A percentile compares a stretch with the other conserved stretches of the same genome.
Evolutionary conservation across 495 filamentous ascomycete species (phyloP).

Genomic region (Penicillium simplicissimum): DNA sequence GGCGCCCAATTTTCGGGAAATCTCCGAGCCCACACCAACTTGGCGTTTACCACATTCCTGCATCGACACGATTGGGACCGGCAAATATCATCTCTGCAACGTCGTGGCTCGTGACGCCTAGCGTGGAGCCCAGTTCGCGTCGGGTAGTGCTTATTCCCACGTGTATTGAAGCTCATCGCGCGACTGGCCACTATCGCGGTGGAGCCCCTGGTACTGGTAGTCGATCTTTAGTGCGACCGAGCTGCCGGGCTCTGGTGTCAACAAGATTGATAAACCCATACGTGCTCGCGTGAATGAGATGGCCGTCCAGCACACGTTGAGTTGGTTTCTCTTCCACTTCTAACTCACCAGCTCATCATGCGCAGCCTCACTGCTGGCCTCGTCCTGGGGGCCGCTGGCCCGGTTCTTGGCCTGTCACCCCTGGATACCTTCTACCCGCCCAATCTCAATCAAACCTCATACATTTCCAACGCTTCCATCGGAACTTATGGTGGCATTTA

Average conservation of each 20-base stretch:
- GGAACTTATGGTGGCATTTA: constrained; percentile 46
- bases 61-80: not conserved
- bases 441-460: constrained; percentile 38
- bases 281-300: not conserved
- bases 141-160: constrained; percentile 15
- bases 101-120: not conserved
- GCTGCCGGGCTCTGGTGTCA: constrained; percentile 2
- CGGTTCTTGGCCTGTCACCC: constrained; percentile 19
- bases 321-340: not conserved
- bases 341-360: constrained; percentile 13
- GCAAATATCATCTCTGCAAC: not conserved
- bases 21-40: not conserved
- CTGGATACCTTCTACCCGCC: constrained; percentile 44
- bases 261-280: not conserved
- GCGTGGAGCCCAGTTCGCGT: not conserved
- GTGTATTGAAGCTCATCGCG: constrained; percentile 14
- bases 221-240: constrained; percentile 5
- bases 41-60: not conserved
- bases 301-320: not conserved
- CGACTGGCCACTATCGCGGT: constrained; percentile 12
- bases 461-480: constrained; percentile 41
- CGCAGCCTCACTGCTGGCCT: constrained; percentile 8
- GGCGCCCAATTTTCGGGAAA: not conserved
- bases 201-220: not conserved
- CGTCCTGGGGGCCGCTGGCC: constrained; percentile 13